Percentiles rank a stretch among this genome's conserved stretches.
Conservation (phyloP, 768 basidiomycete species). For the Holtermanniella nyarrowii region DNA sequence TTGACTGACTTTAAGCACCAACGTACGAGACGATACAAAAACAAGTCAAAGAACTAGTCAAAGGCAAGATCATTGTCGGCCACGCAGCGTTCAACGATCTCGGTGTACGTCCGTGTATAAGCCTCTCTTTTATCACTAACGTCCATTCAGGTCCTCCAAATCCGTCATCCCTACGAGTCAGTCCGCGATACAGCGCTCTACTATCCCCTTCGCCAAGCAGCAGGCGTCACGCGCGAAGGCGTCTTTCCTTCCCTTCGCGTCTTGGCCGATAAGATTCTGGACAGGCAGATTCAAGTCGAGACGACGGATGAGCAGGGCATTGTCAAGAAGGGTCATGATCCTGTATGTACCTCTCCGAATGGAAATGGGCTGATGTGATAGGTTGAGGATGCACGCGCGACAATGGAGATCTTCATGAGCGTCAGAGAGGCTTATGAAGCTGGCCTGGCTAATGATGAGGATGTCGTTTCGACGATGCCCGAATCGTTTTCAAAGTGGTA, state of each 20-base stretch:
- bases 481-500: background rate
- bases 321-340: conserved; percentile 61
- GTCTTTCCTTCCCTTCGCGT: conserved; percentile 61
- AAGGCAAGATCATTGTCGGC: conserved; percentile 70
- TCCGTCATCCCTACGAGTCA: conserved; percentile 26
- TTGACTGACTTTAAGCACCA: conserved; percentile 48
- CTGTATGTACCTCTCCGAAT: conserved; percentile 34
- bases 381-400: conserved; percentile 84
- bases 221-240: conserved; percentile 43
- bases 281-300: conserved; percentile 56
- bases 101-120: conserved; percentile 47
- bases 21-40: conserved; percentile 68
- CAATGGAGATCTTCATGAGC: conserved; percentile 68
- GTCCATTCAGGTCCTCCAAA: conserved; percentile 17
- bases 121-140: background rate
- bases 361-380: conserved; percentile 31
- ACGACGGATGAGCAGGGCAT: conserved; percentile 32
- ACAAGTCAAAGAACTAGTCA: conserved; percentile 59
- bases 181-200: conserved; percentile 36
- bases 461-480: conserved; percentile 22
- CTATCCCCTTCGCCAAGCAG: conserved; percentile 23
- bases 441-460: conserved; percentile 14
- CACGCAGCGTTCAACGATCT: conserved; percentile 87
- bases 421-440: conserved; percentile 28
- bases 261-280: conserved; percentile 68